Evolutionary conservation across 192 early-diverging fungal genomes (phyloP), one percentile per base, ranked within the genome.

Genomic region (Gaertneriomyces semiglobifer): DNA sequence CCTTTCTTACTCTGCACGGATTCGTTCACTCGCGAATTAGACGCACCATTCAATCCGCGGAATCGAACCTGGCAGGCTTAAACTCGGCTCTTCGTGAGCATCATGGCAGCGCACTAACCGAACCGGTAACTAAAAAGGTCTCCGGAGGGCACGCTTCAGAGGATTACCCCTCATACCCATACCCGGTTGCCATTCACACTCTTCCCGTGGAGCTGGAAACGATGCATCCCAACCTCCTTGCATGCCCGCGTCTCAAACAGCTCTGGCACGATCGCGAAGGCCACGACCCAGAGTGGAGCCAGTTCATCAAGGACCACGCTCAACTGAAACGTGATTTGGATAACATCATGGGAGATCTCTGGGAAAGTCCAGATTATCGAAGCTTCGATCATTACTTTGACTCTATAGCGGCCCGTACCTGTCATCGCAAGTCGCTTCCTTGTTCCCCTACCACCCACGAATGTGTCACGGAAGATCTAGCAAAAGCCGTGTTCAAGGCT

Each of bases 161-260:
- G 25, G 25, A 33, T 33, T 33, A 33, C 25, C 25, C 25, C 25
- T 33, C 25, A 2, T 33, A 33, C 25, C 25, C 25, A 5, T 20
- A 52, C n/a, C 50, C 50, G n/a, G 50, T 52, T 6, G 50, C 20
- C 20, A 6, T 52, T 52, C n/a, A 52, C 5, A 52, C 50, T 20
- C n/a, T 52, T n/a, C 50, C 50, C 6, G n/a, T 52, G n/a, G n/a
- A 20, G n/a, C n/a, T 52, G n/a, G 50, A 52, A 52, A 52, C 50
- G 20, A 52, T 52, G 50, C n/a, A 18, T 52, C 50, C 50, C n/a
- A 52, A 52, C 20, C n/a, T 20, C 6, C n/a, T 18, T n/a, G 50
- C 50, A n/a, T 52, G 50, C 50, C 50, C 50, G n/a, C 50, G 50
- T 6, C n/a, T 52, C 5, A 52, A 5, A 5, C 50, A 52, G 50